These are phyloP conservation scores for Rubia yunnanensis DNA, from an alignment of 257 asterid genomes.

Conservation along the genomic window DNA sequence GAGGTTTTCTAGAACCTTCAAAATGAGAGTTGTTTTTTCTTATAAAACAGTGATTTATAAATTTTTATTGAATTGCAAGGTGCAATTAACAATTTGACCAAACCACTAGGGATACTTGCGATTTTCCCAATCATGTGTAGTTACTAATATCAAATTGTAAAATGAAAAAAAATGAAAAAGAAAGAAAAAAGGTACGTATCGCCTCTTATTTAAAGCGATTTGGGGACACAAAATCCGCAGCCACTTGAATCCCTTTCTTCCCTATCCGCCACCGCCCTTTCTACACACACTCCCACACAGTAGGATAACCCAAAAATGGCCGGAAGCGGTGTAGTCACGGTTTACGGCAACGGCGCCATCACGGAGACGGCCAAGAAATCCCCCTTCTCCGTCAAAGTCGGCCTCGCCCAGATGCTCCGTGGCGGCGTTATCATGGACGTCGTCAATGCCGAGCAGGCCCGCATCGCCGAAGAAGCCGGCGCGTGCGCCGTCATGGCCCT, in stretches of 20 bases:
- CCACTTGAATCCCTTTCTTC: background rate
- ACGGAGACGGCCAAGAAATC: slow-evolving; percentile 73
- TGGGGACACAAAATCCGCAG: slow-evolving; percentile 18
- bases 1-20: too few relatives aligned
- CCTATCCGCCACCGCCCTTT: background rate
- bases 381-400: slow-evolving; percentile 87
- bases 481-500: slow-evolving; percentile 96
- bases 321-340: slow-evolving; percentile 83
- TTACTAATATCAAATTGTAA: background rate
- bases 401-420: slow-evolving; percentile 94
- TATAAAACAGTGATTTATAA: too few relatives aligned
- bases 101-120: background rate
- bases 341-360: slow-evolving; percentile 82
- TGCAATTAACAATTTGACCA: background rate
- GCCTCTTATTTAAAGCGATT: slow-evolving; percentile 6
- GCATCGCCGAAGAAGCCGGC: slow-evolving; percentile 94
- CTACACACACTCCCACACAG: background rate
- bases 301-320: slow-evolving; percentile 34
- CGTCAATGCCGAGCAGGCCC: slow-evolving; percentile 81
- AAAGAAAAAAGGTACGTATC: background rate
- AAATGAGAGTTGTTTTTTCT: too few relatives aligned
- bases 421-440: slow-evolving; percentile 97
- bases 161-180: background rate
- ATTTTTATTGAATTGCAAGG: too few relatives aligned
- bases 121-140: background rate